These are phyloP conservation scores for Ceratocystis colombiana DNA, from an alignment of 2,329 filamentous ascomycete genomes.

Conservation along the genomic window DNA sequence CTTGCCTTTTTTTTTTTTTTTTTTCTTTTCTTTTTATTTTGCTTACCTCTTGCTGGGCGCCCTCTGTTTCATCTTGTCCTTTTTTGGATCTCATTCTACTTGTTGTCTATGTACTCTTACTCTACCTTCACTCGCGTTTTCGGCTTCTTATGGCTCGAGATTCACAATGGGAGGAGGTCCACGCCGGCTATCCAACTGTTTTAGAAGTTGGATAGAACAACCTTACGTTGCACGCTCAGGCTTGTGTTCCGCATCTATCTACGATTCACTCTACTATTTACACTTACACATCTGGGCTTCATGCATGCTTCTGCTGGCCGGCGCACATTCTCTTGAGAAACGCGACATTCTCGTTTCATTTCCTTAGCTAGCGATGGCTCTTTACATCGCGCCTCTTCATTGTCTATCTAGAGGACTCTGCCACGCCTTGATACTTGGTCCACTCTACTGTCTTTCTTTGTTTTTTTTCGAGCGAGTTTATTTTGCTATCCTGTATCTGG, in stretches of 20 bases:
- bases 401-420: neutral
- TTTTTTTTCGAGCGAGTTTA: slow-evolving; percentile 27
- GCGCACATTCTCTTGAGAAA: neutral
- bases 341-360: slow-evolving; percentile 19
- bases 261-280: neutral
- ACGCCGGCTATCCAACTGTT: neutral
- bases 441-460: slow-evolving; percentile 24
- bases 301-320: neutral
- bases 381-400: neutral
- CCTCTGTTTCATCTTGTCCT: neutral
- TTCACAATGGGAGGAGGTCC: neutral
- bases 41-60: neutral
- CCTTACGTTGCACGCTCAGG: neutral
- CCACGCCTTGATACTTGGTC: neutral
- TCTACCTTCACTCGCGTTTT: neutral
- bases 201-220: slow-evolving; percentile 2
- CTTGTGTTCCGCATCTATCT: neutral
- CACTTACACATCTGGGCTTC: neutral
- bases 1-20: slow-evolving; percentile 24
- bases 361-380: neutral
- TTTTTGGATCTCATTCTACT: neutral
- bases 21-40: neutral
- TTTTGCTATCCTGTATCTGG: slow-evolving; percentile 20
- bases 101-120: neutral
- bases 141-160: neutral